These are phyloP conservation scores for Xerocomus potaroensis DNA, from an alignment of 768 basidiomycete species.

Conservation along the genomic window DNA sequence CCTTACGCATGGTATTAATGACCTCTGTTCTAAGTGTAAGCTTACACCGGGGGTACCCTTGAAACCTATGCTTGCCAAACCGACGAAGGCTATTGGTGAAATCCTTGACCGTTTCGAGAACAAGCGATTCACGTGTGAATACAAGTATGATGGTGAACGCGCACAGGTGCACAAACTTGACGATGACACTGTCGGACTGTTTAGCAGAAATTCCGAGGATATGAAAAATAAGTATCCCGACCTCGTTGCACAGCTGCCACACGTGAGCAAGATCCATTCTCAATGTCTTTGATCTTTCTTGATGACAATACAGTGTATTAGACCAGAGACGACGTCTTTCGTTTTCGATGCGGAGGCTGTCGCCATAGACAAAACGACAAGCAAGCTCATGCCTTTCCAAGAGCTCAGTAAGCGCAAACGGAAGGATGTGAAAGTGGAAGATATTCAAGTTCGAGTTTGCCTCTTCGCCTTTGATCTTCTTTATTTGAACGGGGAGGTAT, in stretches of 20 bases:
- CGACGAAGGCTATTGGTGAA: conserved; percentile 97
- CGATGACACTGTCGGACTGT: conserved; percentile 83
- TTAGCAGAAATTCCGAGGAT: conserved; percentile 96
- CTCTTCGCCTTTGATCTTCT: conserved; percentile 95
- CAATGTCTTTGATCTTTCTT: background rate
- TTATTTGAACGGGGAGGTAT: conserved; percentile 94
- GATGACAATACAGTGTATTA: conserved; percentile 63
- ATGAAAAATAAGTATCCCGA: conserved; percentile 99
- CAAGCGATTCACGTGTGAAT: conserved; percentile 96
- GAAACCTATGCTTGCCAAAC: conserved; percentile 99
- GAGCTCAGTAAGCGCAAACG: conserved; percentile 92
- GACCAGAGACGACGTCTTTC: conserved; percentile 78
- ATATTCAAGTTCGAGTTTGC: conserved; percentile 95
- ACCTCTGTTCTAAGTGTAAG: conserved; percentile 72
- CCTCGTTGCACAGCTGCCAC: conserved; percentile 89
- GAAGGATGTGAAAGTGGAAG: conserved; percentile 97
- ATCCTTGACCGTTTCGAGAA: conserved; percentile 96
- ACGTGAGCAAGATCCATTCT: conserved; percentile 41
- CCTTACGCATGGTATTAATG: conserved; percentile 69
- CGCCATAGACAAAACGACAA: conserved; percentile 81
- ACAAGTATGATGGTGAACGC: conserved; percentile 98
- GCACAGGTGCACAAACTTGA: conserved; percentile 90
- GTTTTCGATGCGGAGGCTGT: conserved; percentile 97
- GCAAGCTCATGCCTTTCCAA: conserved; percentile 95
- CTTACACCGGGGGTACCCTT: conserved; percentile 94